These are phyloP conservation scores for Diversispora epigaea DNA, from an alignment of 192 early-diverging fungal genomes.

Conservation along the genomic window DNA sequence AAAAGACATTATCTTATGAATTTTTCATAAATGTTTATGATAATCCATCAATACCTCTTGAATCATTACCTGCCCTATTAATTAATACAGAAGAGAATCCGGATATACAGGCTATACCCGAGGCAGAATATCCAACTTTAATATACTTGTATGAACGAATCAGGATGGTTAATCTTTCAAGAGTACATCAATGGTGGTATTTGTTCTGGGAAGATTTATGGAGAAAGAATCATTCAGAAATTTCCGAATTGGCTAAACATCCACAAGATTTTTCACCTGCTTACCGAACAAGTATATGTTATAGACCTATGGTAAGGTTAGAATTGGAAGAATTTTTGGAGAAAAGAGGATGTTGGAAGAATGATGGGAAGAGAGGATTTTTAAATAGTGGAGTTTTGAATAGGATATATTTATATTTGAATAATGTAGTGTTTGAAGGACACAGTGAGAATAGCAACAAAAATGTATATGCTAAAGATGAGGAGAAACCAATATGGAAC, in stretches of 20 bases:
- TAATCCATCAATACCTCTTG: slow-evolving; percentile 40
- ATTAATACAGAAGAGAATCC: slow-evolving; percentile 41
- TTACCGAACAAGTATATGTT: slow-evolving; percentile 59
- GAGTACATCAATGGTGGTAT: slow-evolving; percentile 60
- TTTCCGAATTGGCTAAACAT: slow-evolving; percentile 40
- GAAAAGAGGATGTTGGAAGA: slow-evolving; percentile 40
- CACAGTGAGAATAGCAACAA: neutral
- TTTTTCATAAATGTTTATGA: slow-evolving; percentile 50
- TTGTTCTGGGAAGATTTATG: slow-evolving; percentile 71
- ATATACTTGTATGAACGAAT: slow-evolving; percentile 47
- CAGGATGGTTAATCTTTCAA: slow-evolving; percentile 37
- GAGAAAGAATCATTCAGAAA: slow-evolving; percentile 54
- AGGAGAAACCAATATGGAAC: neutral
- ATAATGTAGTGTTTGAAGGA: slow-evolving; percentile 43
- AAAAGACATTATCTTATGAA: slow-evolving; percentile 45
- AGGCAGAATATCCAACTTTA: slow-evolving; percentile 33
- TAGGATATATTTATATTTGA: slow-evolving; percentile 59
- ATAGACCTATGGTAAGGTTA: slow-evolving; percentile 55
- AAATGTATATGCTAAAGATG: neutral
- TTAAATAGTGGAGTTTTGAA: slow-evolving; percentile 65
- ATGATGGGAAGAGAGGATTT: slow-evolving; percentile 50
- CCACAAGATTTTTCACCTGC: slow-evolving; percentile 63
- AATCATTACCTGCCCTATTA: slow-evolving; percentile 37
- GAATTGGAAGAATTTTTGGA: slow-evolving; percentile 57
- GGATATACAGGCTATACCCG: slow-evolving; percentile 32